Evolutionary conservation across 768 basidiomycete genomes (phyloP), one percentile per base, ranked within the genome.

Genomic region (Panaeolus papilionaceus): DNA sequence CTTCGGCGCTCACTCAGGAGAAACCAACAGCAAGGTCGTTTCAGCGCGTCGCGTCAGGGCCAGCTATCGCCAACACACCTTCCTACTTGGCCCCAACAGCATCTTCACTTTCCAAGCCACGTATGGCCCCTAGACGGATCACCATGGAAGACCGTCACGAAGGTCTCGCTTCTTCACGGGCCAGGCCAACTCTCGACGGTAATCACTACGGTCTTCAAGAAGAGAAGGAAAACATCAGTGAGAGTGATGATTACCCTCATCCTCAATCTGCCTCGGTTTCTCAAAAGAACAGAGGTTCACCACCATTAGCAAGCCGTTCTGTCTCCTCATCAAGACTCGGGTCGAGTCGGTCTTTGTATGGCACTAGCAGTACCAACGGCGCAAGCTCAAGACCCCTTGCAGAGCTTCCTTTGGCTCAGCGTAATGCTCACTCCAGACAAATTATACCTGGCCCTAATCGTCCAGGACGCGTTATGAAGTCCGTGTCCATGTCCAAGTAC

Each of bases 11-110:
- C 73, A 67, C 79, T 65, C 80, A 73, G 71, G 72, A 76, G 64
- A 79, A 72, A n/a, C 77, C 76, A 64, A 70, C 76, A 6, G 73
- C 79, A 10, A 84, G 92, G 62, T 86, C 87, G 6, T 89, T 93
- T 72, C 85, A 88, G 69, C 90, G 92, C 69, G 84, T 88, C 44
- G 82, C 85, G 2, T 94, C 92, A 10, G 89, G 86, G 37, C 87
- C 91, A 10, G 79, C 83, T n/a, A 72, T 78, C 39, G 62, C 80
- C 37, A 74, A 73, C 62, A 71, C 76, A 11, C 73, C 79, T 10
- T 78, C 77, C 16, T 78, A 77, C 67, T 70, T 75, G 67, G 42
- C 82, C 66, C 74, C 79, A 26, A 76, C 77, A 10, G 70, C 79
- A 18, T 76, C 79, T 42, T 71, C 78, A 37, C 71, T 77, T 23